phyloP scores from a whole-genome alignment of 2,329 filamentous ascomycete genomes.

The Botrytis deweyae region DNA sequence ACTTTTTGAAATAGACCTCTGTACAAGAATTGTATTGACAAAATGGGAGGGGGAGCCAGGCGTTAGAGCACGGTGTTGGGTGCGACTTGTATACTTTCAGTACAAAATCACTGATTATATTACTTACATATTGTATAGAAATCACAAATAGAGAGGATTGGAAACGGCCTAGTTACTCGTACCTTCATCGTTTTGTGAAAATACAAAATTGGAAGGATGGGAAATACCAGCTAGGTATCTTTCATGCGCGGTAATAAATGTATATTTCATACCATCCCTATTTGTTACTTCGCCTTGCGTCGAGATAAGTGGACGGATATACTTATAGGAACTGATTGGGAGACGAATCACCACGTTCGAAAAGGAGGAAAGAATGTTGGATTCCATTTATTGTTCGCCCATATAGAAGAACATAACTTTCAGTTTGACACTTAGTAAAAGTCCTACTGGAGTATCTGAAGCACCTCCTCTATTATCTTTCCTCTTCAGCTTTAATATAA shows the following conservation, averaged over 20 bases:
- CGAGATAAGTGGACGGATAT: background rate
- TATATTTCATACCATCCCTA: background rate
- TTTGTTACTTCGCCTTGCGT: background rate
- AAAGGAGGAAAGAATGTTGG: background rate
- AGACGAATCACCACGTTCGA: background rate
- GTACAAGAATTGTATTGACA: background rate
- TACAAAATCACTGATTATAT: background rate
- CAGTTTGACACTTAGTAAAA: background rate
- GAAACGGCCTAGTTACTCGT: background rate
- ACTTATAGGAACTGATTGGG: background rate
- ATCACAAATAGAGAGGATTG: background rate
- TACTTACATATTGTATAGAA: slow-evolving; percentile 14
- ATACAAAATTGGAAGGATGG: too few species aligned
- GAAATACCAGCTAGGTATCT: background rate
- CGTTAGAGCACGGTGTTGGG: background rate
- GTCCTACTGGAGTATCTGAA: background rate
- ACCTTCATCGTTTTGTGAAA: too few species aligned
- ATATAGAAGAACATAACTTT: background rate
- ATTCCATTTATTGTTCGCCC: background rate
- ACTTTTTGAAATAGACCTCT: background rate
- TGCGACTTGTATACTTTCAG: background rate
- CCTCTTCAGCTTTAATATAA: background rate
- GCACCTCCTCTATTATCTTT: background rate
- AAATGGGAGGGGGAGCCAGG: slow-evolving; percentile 1
- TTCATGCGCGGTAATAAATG: background rate